Base-by-base conservation (phyloP, 352 stramenopile genomes). In the Albugo laibachii region DNA sequence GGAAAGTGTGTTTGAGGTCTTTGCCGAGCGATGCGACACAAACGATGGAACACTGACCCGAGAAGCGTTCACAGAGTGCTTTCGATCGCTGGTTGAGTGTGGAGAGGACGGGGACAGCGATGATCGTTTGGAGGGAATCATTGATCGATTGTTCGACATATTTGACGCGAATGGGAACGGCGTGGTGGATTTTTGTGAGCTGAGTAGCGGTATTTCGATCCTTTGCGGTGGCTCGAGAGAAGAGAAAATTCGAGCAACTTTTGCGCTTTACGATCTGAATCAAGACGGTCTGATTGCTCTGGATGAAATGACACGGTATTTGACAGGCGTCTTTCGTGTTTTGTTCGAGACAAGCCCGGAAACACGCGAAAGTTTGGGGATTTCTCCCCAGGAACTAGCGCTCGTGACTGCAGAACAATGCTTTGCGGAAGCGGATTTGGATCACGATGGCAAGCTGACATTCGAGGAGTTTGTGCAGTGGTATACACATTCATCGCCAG, bases 301-400 rank as follows among this genome's bases (percentile, higher is more conserved):
- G n/a, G 74, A 86, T n/a, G 81, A 94, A 50, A 92, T 94, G 81
- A 63, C 67, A 35, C 71, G 73, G 16, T 93, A 94, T 48, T 53
- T 94, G 13, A 66, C 64, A 1, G 75, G 69, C 34, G 80, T 94
- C 16, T 94, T 93, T 41, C 86, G 84, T 48, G 71, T 93, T 13
- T 49, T 92, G 36, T 93, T 86, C 49, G 74, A 86, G 47, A 84
- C 77, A 4, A 91, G 64, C 40, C 61, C 74, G 0, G 68, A 65
- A 0, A 83, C 69, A 10, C 52, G 66, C 13, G 55, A 59, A 19
- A 73, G 68, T 19, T 57, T 89, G 5, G 70, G 68, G 1, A 68
- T 81, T 1, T 59, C 65, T 13, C 73, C 81, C 0, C 59, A 85
- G 10, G 77, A 91, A 38, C 59, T 92, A 12, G 80, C 77, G 14